A percentile compares a stretch with the other conserved stretches of the same genome.
phyloP scores from a whole-genome alignment of 31 red algal species.

The Odonthalia washingtoniensis region DNA sequence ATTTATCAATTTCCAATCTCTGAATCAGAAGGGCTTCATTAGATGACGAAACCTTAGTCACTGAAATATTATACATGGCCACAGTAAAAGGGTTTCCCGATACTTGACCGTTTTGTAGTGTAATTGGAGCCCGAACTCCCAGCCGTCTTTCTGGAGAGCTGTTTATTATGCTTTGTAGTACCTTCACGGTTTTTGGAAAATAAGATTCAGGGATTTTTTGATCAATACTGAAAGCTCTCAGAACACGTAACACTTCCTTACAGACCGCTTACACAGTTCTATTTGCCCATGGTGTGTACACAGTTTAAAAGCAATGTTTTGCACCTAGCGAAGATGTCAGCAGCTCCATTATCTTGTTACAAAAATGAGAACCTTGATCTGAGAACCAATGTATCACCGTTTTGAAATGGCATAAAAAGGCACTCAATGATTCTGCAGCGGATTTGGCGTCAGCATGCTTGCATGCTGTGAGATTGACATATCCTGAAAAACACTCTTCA shows the following conservation, averaged over 20 bases:
- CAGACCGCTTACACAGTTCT: background rate
- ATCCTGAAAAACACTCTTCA: conserved; percentile 24
- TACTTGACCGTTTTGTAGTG: background rate
- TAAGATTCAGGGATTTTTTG: conserved; percentile 19
- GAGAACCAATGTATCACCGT: background rate
- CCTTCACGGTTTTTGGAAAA: too few species aligned
- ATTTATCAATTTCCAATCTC: background rate
- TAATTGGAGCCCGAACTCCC: background rate
- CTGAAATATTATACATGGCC: background rate
- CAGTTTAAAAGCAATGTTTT: background rate
- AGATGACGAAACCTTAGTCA: background rate
- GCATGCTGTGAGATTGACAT: background rate
- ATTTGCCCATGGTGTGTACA: background rate
- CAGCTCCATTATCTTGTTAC: background rate
- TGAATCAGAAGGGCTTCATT: background rate
- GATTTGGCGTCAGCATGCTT: conserved; percentile 16
- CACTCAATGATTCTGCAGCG: background rate
- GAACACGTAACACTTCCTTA: conserved; percentile 14
- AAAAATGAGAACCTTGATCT: background rate
- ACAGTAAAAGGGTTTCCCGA: conserved; percentile 18
- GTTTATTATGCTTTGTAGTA: conserved; percentile 57
- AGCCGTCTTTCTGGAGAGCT: conserved; percentile 31
- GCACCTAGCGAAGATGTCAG: background rate
- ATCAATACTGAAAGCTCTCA: conserved; percentile 6
- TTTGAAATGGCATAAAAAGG: background rate